Evolutionary conservation across 495 filamentous ascomycete species (phyloP).

Genomic region (Hyaloscypha finlandica): DNA sequence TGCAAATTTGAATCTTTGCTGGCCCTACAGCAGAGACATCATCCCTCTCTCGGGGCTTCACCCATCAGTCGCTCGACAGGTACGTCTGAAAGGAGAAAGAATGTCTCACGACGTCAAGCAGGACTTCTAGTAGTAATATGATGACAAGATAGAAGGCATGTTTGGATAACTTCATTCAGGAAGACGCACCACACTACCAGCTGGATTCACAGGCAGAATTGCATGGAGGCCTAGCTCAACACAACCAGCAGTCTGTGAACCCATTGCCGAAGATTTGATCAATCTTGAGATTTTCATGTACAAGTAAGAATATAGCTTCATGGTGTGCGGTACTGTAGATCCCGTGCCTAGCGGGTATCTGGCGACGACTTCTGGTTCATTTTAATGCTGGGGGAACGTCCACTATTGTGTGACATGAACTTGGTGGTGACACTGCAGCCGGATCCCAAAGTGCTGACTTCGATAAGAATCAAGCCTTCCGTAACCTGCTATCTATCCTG

Average conservation of each 20-base stretch:
- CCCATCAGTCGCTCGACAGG: too few relatives aligned
- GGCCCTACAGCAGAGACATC: not conserved
- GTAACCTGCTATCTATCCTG: not conserved
- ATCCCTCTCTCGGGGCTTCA: not conserved
- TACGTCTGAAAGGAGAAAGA: too few relatives aligned
- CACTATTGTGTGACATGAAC: not conserved
- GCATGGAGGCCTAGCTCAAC: too few relatives aligned
- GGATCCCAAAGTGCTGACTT: not conserved
- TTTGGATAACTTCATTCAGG: too few relatives aligned
- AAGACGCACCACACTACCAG: too few relatives aligned
- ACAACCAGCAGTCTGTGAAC: too few relatives aligned
- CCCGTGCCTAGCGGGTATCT: not conserved
- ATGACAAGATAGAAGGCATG: too few relatives aligned
- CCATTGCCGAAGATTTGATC: not conserved
- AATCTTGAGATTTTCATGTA: not conserved
- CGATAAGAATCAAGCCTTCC: conserved; percentile 8
- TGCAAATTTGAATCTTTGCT: not conserved
- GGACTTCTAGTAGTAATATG: too few relatives aligned
- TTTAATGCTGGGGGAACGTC: not conserved
- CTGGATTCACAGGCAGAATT: too few relatives aligned
- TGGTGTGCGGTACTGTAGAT: not conserved
- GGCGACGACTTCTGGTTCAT: not conserved
- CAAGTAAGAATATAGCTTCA: not conserved
- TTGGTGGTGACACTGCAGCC: not conserved
- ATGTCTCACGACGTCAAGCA: too few relatives aligned